phyloP scores from a whole-genome alignment of 1,139 yeast species.

The Pichia norvegensis region DNA sequence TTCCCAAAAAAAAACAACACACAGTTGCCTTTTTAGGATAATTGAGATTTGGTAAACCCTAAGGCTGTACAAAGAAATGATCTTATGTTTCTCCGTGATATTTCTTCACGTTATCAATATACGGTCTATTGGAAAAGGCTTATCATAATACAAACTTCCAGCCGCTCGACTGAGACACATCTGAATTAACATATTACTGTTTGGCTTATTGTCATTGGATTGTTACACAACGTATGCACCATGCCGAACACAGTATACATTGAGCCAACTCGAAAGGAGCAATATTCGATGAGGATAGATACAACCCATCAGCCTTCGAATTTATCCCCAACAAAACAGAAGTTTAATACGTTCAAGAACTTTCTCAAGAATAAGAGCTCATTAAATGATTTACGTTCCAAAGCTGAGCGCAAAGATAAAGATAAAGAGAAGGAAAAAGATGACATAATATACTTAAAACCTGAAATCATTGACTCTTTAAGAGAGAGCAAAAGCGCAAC shows the following conservation, averaged over 20 bases:
- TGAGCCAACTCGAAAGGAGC: neutral
- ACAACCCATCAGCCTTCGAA: neutral
- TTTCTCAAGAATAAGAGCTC: conserved; percentile 12
- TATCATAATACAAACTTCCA: no score
- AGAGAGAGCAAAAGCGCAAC: conserved; percentile 3
- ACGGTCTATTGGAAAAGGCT: neutral
- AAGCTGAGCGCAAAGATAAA: conserved; percentile 5
- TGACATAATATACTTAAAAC: neutral
- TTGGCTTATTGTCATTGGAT: no score
- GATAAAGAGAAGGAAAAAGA: neutral
- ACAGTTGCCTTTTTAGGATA: neutral
- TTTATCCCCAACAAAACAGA: conserved; percentile 10
- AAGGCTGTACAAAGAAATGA: neutral
- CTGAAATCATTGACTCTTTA: neutral
- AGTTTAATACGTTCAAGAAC: conserved; percentile 9
- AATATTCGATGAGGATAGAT: neutral
- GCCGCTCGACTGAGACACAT: no score
- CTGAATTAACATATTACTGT: no score
- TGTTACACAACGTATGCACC: neutral
- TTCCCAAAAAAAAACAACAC: conserved; percentile 3
- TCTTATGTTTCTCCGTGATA: no score
- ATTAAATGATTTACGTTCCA: conserved; percentile 8
- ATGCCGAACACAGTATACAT: neutral
- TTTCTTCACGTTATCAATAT: neutral
- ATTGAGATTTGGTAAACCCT: neutral